These are phyloP conservation scores for Phragmites australis DNA, from an alignment of 176 grass and related monocot species.

Conservation along the genomic window DNA sequence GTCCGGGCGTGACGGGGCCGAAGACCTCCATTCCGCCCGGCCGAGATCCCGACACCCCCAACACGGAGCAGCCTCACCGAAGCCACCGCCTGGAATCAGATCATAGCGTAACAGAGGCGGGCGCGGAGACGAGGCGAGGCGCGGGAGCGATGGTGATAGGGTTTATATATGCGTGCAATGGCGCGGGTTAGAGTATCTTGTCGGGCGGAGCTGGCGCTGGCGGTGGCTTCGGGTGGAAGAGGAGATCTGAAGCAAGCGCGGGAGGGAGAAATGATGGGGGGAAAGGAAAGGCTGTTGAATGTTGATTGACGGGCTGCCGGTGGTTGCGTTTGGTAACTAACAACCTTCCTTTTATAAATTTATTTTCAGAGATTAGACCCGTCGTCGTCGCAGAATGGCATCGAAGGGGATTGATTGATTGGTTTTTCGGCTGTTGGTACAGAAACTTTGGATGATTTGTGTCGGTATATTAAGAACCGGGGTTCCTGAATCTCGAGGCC, in stretches of 20 bases:
- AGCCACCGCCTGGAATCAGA: neutral
- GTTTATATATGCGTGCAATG: constrained; percentile 25
- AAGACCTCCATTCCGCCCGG: constrained; percentile 65
- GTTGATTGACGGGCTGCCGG: constrained; percentile 25
- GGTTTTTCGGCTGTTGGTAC: no score
- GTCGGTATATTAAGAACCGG: no score
- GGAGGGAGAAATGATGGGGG: neutral
- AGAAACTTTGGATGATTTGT: no score
- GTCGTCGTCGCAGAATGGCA: no score
- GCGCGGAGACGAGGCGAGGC: no score
- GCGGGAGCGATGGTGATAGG: constrained; percentile 31
- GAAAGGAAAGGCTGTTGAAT: neutral
- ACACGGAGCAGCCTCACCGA: neutral
- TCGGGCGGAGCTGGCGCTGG: neutral
- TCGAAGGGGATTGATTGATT: no score
- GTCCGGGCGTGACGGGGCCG: constrained; percentile 59
- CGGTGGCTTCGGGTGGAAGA: neutral
- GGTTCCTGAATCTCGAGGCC: no score
- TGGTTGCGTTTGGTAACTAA: constrained; percentile 30
- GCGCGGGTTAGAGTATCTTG: neutral
- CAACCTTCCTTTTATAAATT: neutral
- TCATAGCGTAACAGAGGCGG: neutral
- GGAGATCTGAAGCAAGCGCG: constrained; percentile 60
- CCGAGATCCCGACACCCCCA: constrained; percentile 12
- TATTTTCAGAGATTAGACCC: no score